Conservation (phyloP, 2,329 filamentous ascomycete genomes). For the Clathrospora elynae region DNA sequence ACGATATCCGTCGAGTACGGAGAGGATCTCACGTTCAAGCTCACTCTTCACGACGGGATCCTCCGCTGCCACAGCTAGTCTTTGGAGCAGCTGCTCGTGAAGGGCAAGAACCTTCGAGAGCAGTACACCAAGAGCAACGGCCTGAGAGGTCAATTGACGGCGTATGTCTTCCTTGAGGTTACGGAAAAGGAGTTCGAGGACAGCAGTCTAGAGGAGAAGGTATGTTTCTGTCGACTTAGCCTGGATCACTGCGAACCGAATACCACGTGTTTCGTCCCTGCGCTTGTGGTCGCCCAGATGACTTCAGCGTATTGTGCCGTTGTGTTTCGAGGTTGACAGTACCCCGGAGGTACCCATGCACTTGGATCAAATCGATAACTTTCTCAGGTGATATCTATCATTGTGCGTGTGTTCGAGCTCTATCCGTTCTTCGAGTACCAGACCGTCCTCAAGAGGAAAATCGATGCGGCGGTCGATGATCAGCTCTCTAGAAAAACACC, state of each 20-base stretch:
- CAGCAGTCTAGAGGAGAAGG: neutral
- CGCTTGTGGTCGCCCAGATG: no score
- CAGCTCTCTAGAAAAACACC: constrained; percentile 11
- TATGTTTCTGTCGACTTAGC: neutral
- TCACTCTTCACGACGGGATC: constrained; percentile 15
- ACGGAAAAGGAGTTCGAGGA: constrained; percentile 4
- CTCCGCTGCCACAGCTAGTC: constrained; percentile 21
- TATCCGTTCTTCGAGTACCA: constrained; percentile 5
- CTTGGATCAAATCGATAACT: neutral
- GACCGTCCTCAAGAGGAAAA: neutral
- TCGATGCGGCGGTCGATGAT: constrained; percentile 4
- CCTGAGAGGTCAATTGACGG: neutral
- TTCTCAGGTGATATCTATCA: neutral
- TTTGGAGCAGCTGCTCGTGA: constrained; percentile 1
- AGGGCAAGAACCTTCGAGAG: constrained; percentile 3
- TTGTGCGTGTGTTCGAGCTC: neutral
- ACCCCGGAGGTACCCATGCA: no score
- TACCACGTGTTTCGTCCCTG: neutral
- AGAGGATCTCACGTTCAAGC: constrained; percentile 4
- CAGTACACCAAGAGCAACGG: constrained; percentile 5
- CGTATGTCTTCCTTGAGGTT: constrained; percentile 1
- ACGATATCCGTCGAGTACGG: constrained; percentile 24
- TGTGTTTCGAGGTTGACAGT: no score
- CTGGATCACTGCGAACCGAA: neutral
- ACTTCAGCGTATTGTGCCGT: no score